Evolutionary conservation across 2,329 filamentous ascomycete species (phyloP), one percentile per base, ranked within the genome.

Genomic region (Colletotrichum sp.): DNA sequence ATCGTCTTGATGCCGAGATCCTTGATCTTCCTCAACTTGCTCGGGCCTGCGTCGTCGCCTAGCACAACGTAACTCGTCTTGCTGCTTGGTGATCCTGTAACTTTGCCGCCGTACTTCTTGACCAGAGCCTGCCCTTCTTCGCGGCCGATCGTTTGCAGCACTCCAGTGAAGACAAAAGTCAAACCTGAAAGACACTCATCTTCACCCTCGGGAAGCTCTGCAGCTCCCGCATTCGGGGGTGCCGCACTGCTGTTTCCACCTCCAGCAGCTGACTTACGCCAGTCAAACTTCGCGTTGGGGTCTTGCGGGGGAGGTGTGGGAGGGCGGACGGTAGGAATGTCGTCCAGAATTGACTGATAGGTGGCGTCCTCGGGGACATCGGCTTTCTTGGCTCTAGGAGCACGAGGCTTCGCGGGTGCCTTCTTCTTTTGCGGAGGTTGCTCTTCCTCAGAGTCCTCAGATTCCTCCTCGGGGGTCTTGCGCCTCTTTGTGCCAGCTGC

Each of bases 1-100:
- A 99, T 98, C 0, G 96, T 98, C 84, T 96, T 98, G 83, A 99
- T 92, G 0, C 92, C 92, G 80, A 94, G 88, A 25, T 95, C 90
- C 72, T 91, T 89, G 79, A 99, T 99, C 79, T 96, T 98, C 79
- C 93, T 89, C 55, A 99, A 89, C 83, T 99, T 99, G 85, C 94
- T 98, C 1, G 97, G 97, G 0, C 97, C 97, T 29, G 98, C 97
- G 83, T 99, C 97, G 30, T 90, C 91, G 59, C 97, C 97, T 4
- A 99, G 90, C 19, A 99, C 95, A 62, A 99, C 96, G 82, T 95
- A 99, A 81, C 91, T 97, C 1, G 98, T 99, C 85, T 98, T 99
- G 82, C 93, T 94, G 82, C 96, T 99, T 25, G 98, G 97, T 7
- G 92, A 93, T 12, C 88, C 89, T 12, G 94, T 98, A 29, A 98